phyloP scores from a whole-genome alignment of 164 flowering plant species.

The Sedum album region DNA sequence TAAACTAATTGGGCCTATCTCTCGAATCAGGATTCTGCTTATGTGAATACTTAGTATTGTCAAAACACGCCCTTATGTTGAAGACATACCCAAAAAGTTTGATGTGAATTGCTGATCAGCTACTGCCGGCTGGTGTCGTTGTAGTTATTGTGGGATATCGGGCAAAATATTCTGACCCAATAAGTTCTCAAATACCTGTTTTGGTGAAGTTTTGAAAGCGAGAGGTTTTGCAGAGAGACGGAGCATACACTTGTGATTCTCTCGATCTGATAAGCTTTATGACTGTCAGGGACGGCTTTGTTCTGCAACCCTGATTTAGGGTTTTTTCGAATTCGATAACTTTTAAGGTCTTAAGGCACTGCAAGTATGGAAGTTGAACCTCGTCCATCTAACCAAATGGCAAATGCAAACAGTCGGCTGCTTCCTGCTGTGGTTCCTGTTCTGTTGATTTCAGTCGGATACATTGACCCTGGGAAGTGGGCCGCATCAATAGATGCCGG shows the following conservation, averaged over 20 bases:
- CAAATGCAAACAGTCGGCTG: slow-evolving; percentile 1
- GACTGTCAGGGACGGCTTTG: no score
- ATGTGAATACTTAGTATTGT: background rate
- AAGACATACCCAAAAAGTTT: no score
- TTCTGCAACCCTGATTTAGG: background rate
- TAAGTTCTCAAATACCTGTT: background rate
- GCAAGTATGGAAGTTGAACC: slow-evolving; percentile 4
- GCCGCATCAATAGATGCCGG: no score
- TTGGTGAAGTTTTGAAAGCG: background rate
- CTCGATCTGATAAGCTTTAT: background rate
- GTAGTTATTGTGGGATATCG: background rate
- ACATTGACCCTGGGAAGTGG: no score
- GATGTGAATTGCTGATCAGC: background rate
- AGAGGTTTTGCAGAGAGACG: background rate
- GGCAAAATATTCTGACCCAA: background rate
- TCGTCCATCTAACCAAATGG: background rate
- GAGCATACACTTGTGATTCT: background rate
- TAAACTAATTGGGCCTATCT: background rate
- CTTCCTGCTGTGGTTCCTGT: slow-evolving; percentile 2
- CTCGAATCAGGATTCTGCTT: background rate
- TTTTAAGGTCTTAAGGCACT: background rate
- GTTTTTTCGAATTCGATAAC: background rate
- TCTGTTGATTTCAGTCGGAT: no score
- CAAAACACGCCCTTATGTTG: no score
- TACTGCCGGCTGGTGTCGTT: no score